Evolutionary conservation across 352 stramenopile species (phyloP).

Genomic region (Phytopythium kandeliae): DNA sequence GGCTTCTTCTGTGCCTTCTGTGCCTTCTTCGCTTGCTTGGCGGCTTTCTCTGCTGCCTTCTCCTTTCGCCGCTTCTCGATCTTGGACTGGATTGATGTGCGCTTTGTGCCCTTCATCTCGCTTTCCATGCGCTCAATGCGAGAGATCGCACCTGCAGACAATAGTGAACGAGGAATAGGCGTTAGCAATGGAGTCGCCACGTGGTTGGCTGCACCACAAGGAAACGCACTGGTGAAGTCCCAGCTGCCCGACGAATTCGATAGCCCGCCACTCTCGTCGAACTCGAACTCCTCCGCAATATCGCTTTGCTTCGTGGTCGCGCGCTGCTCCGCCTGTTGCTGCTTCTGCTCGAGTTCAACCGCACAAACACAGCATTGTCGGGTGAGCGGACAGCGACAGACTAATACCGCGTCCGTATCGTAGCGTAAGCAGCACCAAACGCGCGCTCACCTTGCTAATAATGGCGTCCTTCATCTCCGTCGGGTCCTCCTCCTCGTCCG

Average conservation of each 20-base stretch:
- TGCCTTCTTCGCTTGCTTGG: conserved; percentile 48
- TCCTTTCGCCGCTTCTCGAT: conserved; percentile 81
- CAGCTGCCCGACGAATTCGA: conserved; percentile 51
- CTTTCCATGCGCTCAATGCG: conserved; percentile 76
- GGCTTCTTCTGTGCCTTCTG: conserved; percentile 29
- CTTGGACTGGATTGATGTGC: conserved; percentile 81
- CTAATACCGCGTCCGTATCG: too few relatives aligned
- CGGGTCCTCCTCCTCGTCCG: conserved; percentile 43
- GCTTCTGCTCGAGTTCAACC: conserved; percentile 22
- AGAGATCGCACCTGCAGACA: conserved; percentile 59
- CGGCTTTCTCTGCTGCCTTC: conserved; percentile 52
- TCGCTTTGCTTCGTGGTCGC: conserved; percentile 40
- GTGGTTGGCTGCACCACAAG: neutral
- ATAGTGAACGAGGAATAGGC: too few relatives aligned
- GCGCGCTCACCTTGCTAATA: conserved; percentile 46
- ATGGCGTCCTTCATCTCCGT: conserved; percentile 49
- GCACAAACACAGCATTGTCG: neutral
- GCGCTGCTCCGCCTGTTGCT: conserved; percentile 31
- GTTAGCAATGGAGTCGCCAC: neutral
- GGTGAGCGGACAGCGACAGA: too few relatives aligned
- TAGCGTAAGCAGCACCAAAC: neutral
- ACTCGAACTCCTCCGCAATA: conserved; percentile 84
- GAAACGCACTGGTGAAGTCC: conserved; percentile 72
- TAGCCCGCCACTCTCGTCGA: conserved; percentile 63
- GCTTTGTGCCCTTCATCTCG: conserved; percentile 51